These are phyloP conservation scores for Russula earlei DNA, from an alignment of 768 basidiomycete species.

Conservation along the genomic window DNA sequence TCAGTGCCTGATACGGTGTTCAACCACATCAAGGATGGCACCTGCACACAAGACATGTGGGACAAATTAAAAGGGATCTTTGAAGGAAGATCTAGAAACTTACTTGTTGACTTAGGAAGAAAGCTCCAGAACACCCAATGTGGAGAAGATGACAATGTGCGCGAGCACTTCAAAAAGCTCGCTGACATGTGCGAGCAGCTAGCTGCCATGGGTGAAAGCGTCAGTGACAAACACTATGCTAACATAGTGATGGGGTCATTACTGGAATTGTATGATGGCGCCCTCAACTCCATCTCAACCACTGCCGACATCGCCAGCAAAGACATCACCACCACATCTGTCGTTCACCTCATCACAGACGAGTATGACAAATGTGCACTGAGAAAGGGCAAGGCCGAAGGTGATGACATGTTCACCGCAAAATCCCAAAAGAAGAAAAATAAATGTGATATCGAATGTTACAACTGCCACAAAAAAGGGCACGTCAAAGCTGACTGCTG, in stretches of 20 bases:
- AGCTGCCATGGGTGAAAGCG: conserved; percentile 6
- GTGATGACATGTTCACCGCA: no score
- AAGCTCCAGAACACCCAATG: not conserved
- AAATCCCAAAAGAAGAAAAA: no score
- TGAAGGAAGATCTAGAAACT: not conserved
- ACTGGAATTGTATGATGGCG: not conserved
- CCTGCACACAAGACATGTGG: not conserved
- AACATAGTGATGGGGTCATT: conserved; percentile 7
- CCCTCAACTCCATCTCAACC: not conserved
- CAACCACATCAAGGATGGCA: no score
- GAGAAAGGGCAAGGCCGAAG: not conserved
- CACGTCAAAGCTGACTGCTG: no score
- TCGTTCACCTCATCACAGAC: no score
- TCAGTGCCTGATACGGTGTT: no score
- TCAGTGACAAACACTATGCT: conserved; percentile 9
- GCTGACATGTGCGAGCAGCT: conserved; percentile 12
- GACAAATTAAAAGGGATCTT: not conserved
- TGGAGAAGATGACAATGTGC: not conserved
- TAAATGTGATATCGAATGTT: no score
- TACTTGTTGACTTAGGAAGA: not conserved
- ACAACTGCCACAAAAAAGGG: no score
- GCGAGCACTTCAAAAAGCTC: conserved; percentile 14
- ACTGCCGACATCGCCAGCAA: no score
- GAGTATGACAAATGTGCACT: not conserved
- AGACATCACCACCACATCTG: no score